Evolutionary conservation across 352 stramenopile genomes (phyloP).

Genomic region (Pythium utonaiense): DNA sequence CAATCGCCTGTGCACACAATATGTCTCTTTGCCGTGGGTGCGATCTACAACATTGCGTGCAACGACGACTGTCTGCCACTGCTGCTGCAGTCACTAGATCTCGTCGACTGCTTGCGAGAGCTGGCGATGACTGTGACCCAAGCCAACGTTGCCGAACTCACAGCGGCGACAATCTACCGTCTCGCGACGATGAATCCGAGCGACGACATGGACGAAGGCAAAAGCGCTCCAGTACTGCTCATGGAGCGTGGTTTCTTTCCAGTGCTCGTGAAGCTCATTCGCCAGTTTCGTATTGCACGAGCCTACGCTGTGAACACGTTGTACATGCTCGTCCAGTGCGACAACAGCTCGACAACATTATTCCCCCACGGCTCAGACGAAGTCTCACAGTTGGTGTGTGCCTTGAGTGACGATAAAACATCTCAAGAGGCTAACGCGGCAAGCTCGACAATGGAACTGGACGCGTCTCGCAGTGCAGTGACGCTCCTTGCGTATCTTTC

Average conservation of each 20-base stretch:
- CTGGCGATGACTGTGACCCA: conserved; percentile 27
- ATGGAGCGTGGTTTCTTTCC: conserved; percentile 44
- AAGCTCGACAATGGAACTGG: neutral
- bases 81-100: conserved; percentile 29
- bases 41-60: conserved; percentile 76
- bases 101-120: conserved; percentile 41
- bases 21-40: conserved; percentile 52
- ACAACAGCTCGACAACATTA: conserved; percentile 19
- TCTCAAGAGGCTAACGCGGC: neutral
- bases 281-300: conserved; percentile 33
- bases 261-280: conserved; percentile 48
- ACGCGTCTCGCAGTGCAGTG: conserved; percentile 39
- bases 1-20: conserved; percentile 24
- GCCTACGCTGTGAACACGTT: conserved; percentile 56
- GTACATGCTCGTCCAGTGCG: conserved; percentile 43
- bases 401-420: conserved; percentile 25
- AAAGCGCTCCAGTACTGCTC: conserved; percentile 19
- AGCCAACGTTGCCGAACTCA: conserved; percentile 42
- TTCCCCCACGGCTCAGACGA: conserved; percentile 70
- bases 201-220: neutral
- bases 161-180: conserved; percentile 56
- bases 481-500: conserved; percentile 63
- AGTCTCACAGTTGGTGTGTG: conserved; percentile 39
- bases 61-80: conserved; percentile 58
- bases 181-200: conserved; percentile 25